Conservation (phyloP, 805 yeast genomes). For the Kuraishia borneana region DNA sequence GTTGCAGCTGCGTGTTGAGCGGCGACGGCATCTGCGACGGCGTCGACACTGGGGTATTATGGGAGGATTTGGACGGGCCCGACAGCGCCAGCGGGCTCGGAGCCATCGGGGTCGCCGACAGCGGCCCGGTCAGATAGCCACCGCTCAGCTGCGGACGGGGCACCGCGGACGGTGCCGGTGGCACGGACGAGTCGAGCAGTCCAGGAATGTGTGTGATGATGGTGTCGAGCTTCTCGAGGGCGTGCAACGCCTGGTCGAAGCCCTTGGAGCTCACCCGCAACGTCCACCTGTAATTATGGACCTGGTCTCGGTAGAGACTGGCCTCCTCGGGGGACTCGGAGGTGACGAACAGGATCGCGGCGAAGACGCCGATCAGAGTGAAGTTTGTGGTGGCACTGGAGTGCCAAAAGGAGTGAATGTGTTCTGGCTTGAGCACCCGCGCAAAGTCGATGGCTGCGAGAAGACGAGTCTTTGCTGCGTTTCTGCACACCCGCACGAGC, state of each 20-base stretch:
- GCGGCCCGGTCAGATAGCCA: not conserved
- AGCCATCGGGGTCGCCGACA: no score
- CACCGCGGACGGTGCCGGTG: not conserved
- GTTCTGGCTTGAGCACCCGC: constrained; percentile 66
- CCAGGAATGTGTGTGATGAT: constrained; percentile 72
- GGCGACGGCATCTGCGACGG: no score
- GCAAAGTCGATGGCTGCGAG: constrained; percentile 76
- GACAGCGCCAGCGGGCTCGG: no score
- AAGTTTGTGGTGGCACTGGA: constrained; percentile 69
- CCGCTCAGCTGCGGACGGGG: not conserved
- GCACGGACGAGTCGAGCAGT: constrained; percentile 17
- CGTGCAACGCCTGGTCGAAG: constrained; percentile 69
- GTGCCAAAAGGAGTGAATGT: constrained; percentile 85
- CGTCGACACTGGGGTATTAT: no score
- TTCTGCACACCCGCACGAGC: constrained; percentile 56
- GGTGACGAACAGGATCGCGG: constrained; percentile 67
- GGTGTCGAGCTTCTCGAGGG: constrained; percentile 60
- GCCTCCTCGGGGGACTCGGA: constrained; percentile 53
- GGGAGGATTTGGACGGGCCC: no score
- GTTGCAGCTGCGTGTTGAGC: not conserved
- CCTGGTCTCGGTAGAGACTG: constrained; percentile 48
- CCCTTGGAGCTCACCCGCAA: constrained; percentile 65
- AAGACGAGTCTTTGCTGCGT: constrained; percentile 77
- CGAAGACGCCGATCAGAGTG: constrained; percentile 79
- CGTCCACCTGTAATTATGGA: constrained; percentile 68